Percentiles rank a stretch among this genome's conserved stretches.
Conservation (phyloP, 202 grass and related monocot genomes). For the Brachypodium distachyon region DNA sequence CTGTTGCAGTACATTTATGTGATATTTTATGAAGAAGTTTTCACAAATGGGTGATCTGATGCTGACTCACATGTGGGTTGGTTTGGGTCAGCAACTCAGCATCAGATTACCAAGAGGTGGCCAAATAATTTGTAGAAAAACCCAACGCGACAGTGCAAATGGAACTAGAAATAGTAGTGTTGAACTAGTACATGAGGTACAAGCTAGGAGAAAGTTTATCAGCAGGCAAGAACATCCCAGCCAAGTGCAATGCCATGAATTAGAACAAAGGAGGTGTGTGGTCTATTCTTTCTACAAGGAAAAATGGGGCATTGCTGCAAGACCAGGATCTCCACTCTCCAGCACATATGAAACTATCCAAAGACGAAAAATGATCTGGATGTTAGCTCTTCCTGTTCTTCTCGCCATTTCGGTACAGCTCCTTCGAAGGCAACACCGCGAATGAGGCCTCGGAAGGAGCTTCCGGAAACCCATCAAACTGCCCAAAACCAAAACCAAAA, state of each 20-base stretch:
- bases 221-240: too few species aligned
- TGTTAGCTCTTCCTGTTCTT: constrained; percentile 15
- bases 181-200: not conserved
- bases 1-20: too few species aligned
- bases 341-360: not conserved
- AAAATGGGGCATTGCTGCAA: not conserved
- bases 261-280: not conserved
- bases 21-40: too few species aligned
- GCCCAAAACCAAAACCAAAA: too few species aligned
- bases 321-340: not conserved
- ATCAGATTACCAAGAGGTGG: not conserved
- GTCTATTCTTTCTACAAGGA: not conserved
- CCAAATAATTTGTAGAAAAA: not conserved
- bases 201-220: not conserved
- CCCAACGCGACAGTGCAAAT: too few species aligned
- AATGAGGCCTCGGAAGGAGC: too few species aligned
- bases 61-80: too few species aligned
- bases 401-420: too few species aligned
- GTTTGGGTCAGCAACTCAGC: too few species aligned
- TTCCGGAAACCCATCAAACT: too few species aligned
- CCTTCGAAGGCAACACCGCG: too few species aligned
- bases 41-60: too few species aligned
- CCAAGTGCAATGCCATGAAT: not conserved
- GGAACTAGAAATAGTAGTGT: not conserved
- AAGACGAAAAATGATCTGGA: not conserved